phyloP scores from a whole-genome alignment of 2,329 filamentous ascomycete genomes.

The Thielaviopsis euricoi region DNA sequence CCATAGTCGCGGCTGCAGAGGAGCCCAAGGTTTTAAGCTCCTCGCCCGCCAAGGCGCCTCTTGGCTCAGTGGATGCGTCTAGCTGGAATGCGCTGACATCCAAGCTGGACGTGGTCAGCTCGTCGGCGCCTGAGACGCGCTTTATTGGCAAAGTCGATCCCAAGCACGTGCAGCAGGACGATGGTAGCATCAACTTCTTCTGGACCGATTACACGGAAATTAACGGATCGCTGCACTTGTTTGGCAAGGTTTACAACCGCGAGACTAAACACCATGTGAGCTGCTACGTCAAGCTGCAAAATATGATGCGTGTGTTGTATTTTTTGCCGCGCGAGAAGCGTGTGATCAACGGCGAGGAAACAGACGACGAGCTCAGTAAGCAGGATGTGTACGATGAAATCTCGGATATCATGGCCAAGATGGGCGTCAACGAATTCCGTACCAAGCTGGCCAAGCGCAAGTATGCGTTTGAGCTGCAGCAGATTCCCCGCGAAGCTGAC shows the following conservation, averaged over 20 bases:
- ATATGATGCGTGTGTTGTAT: slow-evolving; percentile 79
- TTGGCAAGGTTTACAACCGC: slow-evolving; percentile 91
- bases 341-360: slow-evolving; percentile 43
- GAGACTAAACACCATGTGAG: slow-evolving; percentile 64
- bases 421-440: slow-evolving; percentile 70
- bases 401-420: slow-evolving; percentile 69
- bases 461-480: slow-evolving; percentile 85
- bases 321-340: slow-evolving; percentile 66
- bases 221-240: slow-evolving; percentile 79
- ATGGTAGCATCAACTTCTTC: slow-evolving; percentile 85
- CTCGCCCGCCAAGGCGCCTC: slow-evolving; percentile 4
- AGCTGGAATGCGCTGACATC: slow-evolving; percentile 79
- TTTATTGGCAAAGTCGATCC: slow-evolving; percentile 62
- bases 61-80: slow-evolving; percentile 47
- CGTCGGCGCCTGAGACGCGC: slow-evolving; percentile 34
- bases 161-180: slow-evolving; percentile 77
- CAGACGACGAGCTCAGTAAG: slow-evolving; percentile 67
- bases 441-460: slow-evolving; percentile 81
- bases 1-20: slow-evolving; percentile 59
- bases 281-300: slow-evolving; percentile 92
- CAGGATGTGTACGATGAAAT: slow-evolving; percentile 82
- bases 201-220: slow-evolving; percentile 95
- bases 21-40: slow-evolving; percentile 30
- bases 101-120: slow-evolving; percentile 72
- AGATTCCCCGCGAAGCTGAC: slow-evolving; percentile 72